Percentiles rank a stretch among this genome's conserved stretches.
Conservation (phyloP, 305 asterid genomes). For the Fraxinus latifolia region DNA sequence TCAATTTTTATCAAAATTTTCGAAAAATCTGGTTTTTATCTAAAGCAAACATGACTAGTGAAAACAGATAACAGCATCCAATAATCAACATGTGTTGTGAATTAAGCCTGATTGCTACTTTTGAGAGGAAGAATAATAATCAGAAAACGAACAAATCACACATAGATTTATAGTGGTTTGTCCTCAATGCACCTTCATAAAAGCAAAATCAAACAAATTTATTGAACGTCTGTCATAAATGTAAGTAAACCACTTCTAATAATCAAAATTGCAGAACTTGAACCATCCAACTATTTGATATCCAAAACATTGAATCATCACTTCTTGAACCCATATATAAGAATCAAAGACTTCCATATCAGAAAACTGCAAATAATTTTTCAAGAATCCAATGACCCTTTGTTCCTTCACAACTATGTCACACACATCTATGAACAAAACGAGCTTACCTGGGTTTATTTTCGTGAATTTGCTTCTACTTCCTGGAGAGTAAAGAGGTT, state of each 20-base stretch:
- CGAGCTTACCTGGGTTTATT: background rate
- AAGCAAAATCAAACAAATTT: background rate
- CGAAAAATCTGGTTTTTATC: background rate
- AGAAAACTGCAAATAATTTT: background rate
- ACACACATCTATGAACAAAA: background rate
- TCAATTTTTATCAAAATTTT: background rate
- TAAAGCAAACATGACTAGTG: background rate
- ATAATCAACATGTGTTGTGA: background rate
- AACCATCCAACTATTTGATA: background rate
- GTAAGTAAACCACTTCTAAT: background rate
- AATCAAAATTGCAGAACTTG: background rate
- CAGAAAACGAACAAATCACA: background rate
- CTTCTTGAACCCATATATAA: background rate
- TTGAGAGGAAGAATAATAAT: background rate
- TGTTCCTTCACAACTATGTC: background rate
- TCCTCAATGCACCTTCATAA: background rate
- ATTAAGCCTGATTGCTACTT: background rate
- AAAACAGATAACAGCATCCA: background rate
- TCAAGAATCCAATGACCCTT: background rate
- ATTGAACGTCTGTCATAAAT: background rate
- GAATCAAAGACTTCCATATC: background rate
- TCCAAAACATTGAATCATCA: background rate
- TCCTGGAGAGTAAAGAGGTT: background rate
- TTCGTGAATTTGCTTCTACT: background rate
- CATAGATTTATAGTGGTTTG: background rate